Base-by-base conservation (phyloP, 78 protist species). In the Dictyostelium purpureum region DNA sequence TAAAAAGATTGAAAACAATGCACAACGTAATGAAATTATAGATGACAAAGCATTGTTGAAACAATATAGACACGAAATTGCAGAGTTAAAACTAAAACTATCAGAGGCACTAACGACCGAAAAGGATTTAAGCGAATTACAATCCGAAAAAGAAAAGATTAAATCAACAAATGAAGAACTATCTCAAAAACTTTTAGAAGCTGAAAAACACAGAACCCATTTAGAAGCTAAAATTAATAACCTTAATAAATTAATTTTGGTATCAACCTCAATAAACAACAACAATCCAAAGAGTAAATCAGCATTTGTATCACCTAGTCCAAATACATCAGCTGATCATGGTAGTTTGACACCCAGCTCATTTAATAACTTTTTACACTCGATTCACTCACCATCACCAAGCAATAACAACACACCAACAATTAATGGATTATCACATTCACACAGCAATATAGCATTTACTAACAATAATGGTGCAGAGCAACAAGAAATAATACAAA, bases 11-110 rank as follows among this genome's bases (percentile, higher is more conserved):
- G 67, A 57, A 59, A 95, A 97, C 85, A 69, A 61, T 51, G 97
- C 98, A 26, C 70, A 65, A 12, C 61, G 95, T 49, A 97, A 97
- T 67, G 97, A 97, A 51, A 90, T 96, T 49, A 24, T 76, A 28
- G 94, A 89, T 10, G 94, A 82, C 26, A 75, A 87, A 28, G 90
- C 94, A 24, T 24, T 79, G 52, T 52, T 94, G 2, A 67, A 51
- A 54, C 87, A 88, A 49, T 80, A 87, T 35, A 42, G 85, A n/a
- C 45, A 89, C 51, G 94, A 89, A 47, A 89, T 89, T 73, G 81
- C 87, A 2, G 94, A 89, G 51, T 38, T 89, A 24, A 89, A 89
- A 54, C 24, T 24, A 18, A 79, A 89, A 56, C 69, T 89, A 11
- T 35, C 66, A 9, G 94, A 79, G 19, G 80, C 77, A n/a, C 49